Conservation (phyloP, 768 basidiomycete genomes). For the Tremella mesenterica region DNA sequence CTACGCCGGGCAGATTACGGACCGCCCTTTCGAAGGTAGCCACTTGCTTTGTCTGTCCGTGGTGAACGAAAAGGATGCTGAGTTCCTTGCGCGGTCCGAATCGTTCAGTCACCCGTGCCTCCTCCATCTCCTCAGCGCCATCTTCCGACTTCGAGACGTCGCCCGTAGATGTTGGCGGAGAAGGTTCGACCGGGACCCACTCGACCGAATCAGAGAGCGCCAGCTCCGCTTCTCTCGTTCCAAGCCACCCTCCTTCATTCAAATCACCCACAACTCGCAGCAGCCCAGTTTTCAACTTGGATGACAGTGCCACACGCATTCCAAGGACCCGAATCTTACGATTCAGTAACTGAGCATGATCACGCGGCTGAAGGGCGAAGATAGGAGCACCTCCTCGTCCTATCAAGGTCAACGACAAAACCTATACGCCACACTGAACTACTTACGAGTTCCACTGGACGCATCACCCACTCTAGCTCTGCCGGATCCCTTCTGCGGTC, state of each 20-base stretch:
- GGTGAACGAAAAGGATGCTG: slow-evolving; percentile 37
- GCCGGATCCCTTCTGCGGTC: slow-evolving; percentile 85
- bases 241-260: slow-evolving; percentile 33
- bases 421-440: neutral
- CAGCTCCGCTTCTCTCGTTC: slow-evolving; percentile 54
- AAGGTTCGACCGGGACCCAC: neutral
- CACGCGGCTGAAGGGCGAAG: slow-evolving; percentile 81
- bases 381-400: slow-evolving; percentile 79
- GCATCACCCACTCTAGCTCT: slow-evolving; percentile 80
- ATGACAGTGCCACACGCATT: slow-evolving; percentile 78
- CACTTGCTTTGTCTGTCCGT: slow-evolving; percentile 14
- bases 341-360: slow-evolving; percentile 86
- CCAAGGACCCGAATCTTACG: slow-evolving; percentile 89
- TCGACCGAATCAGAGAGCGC: slow-evolving; percentile 59
- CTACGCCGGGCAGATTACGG: slow-evolving; percentile 63
- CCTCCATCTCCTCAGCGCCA: neutral
- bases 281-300: slow-evolving; percentile 64
- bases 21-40: slow-evolving; percentile 53
- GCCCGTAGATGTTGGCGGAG: slow-evolving; percentile 20
- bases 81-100: slow-evolving; percentile 30
- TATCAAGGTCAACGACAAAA: slow-evolving; percentile 47
- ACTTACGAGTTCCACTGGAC: slow-evolving; percentile 48
- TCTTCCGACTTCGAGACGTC: slow-evolving; percentile 48
- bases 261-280: slow-evolving; percentile 60
- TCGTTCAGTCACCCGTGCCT: slow-evolving; percentile 9